phyloP scores from a whole-genome alignment of 2,329 filamentous ascomycete genomes.

The Fusarium kyushuense region DNA sequence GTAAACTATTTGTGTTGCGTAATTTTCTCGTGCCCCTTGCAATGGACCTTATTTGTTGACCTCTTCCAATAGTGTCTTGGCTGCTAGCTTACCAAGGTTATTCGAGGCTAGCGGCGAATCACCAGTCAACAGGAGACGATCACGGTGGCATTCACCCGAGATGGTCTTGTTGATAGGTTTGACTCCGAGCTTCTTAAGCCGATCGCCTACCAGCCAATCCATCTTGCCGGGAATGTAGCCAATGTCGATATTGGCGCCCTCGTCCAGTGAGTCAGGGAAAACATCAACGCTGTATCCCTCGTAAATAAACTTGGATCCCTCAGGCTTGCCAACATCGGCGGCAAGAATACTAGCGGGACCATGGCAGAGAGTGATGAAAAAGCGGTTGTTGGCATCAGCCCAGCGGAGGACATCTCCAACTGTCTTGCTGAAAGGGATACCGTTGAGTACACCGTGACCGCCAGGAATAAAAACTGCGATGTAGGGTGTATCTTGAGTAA shows the following conservation, averaged over 20 bases:
- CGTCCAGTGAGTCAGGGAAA: background rate
- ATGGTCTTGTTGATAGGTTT: background rate
- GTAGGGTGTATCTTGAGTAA: background rate
- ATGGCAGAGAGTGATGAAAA: slow-evolving; percentile 1
- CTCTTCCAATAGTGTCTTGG: background rate
- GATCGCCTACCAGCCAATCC: background rate
- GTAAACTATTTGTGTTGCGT: no score
- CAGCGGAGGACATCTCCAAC: background rate
- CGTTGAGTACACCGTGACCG: background rate
- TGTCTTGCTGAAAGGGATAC: slow-evolving; percentile 4
- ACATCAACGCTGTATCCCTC: slow-evolving; percentile 2
- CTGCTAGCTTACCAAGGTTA: background rate
- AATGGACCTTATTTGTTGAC: background rate
- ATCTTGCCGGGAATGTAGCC: slow-evolving; percentile 16
- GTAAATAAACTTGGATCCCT: slow-evolving; percentile 4
- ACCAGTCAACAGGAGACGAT: background rate
- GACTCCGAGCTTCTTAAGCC: background rate
- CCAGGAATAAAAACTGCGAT: background rate
- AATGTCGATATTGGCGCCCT: background rate
- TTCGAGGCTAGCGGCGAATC: background rate
- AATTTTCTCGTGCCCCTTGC: no score
- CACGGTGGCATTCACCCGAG: background rate
- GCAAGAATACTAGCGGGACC: background rate
- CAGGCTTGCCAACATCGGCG: background rate
- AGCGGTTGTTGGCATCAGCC: background rate